Base-by-base conservation (phyloP, 2,329 filamentous ascomycete genomes). In the Colletotrichum acutatum region DNA sequence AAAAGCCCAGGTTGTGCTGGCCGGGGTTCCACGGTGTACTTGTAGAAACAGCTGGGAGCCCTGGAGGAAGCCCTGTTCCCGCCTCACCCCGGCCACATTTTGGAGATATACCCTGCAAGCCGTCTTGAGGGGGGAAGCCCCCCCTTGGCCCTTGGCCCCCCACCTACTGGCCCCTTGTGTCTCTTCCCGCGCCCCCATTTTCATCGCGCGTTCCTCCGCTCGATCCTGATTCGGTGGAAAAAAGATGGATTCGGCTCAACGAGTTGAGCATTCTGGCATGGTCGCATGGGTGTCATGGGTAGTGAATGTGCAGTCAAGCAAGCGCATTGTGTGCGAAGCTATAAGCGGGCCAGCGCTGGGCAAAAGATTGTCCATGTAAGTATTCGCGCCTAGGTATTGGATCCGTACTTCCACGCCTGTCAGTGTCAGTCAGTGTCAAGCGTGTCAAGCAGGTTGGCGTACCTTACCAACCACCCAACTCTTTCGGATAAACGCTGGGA, bases 121-220 rank as follows among this genome's bases (percentile, higher is more conserved):
- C 58, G 59, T 52, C 66, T 49, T 53, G 58, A 63, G 52, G 34
- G 68, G 37, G 26, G 54, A 32, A 61, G 8, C 34, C 24, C 30
- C 30, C 11, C 34, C 8, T 22, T n/a, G 5, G 22, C 30, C 62
- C 22, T 22, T n/a, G 5, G 22, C 30, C 62, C 22, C 28, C 19
- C 37, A 42, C 37, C 37, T 19, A 42, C 14, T 7, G 12, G 24
- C 8, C 59, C 70, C 59, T 30, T 54, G 56, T 34, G 30, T 54
- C 30, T 63, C 66, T 59, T 72, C 66, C 66, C 70, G 66, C 66
- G 54, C 54, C 66, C 60, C 70, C 70, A 56, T 61, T 34, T 60
- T 65, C 68, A 57, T 68, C 69, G 64, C 49, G 57, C 65, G 52
- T 61, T 37, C 58, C 69, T 71, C 30, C 60, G 46, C 66, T 49